Conservation (phyloP, 257 asterid genomes). For the Scutellaria barbata region DNA sequence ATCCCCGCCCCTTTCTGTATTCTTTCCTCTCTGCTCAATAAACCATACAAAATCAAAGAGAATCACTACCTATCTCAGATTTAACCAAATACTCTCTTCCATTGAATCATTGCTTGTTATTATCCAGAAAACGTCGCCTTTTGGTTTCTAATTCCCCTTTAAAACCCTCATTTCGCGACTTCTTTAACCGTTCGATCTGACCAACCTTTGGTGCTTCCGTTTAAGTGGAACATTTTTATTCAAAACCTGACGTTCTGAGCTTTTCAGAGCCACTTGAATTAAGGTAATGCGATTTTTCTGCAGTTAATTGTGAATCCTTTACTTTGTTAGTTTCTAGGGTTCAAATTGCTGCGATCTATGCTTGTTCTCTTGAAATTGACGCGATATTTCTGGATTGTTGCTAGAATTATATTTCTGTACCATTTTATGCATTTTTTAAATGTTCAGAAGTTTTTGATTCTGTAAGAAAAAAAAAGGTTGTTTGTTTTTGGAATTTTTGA, state of each 20-base stretch:
- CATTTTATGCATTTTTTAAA: neutral
- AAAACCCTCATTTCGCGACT: slow-evolving; percentile 35
- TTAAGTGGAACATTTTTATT: neutral
- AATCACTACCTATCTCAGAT: slow-evolving; percentile 24
- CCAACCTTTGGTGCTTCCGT: slow-evolving; percentile 27
- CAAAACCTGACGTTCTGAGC: slow-evolving; percentile 21
- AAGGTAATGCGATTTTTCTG: slow-evolving; percentile 36
- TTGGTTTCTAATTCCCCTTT: neutral
- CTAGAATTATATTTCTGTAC: neutral
- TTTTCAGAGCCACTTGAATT: slow-evolving; percentile 28
- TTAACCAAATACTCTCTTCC: slow-evolving; percentile 1
- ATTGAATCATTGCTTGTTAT: neutral
- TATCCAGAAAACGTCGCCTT: neutral
- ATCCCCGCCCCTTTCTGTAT: neutral
- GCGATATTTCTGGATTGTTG: slow-evolving; percentile 11
- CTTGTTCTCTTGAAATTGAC: slow-evolving; percentile 1
- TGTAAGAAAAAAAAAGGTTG: neutral
- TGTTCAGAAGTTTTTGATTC: neutral
- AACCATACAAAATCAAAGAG: slow-evolving; percentile 30
- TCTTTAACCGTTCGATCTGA: slow-evolving; percentile 40
- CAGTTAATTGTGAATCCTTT: slow-evolving; percentile 5
- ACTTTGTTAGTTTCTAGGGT: slow-evolving; percentile 30
- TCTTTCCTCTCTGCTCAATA: slow-evolving; percentile 27
- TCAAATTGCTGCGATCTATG: slow-evolving; percentile 36
- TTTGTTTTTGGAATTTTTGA: neutral